Percentiles rank a stretch among this genome's conserved stretches.
Evolutionary conservation across 129 eudicot genomes (phyloP).

Genomic region (Helichrysum umbraculigerum): DNA sequence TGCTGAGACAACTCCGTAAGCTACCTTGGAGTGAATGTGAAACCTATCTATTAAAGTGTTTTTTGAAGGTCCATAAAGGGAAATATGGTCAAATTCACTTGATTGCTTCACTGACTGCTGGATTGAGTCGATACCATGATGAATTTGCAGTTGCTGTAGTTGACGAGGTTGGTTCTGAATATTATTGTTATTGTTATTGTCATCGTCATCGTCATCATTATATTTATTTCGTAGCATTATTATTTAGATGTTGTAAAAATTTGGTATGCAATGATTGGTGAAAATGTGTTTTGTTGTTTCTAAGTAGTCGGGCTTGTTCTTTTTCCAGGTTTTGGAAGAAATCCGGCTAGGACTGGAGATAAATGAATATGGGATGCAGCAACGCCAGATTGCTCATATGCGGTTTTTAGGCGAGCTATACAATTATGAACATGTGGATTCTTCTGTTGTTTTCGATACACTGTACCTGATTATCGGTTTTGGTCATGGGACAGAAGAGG

Average conservation of each 20-base stretch:
- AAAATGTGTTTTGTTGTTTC: background rate
- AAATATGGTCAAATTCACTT: conserved; percentile 96
- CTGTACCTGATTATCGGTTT: conserved; percentile 79
- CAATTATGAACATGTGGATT: conserved; percentile 95
- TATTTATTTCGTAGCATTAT: too few species aligned
- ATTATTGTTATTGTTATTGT: background rate
- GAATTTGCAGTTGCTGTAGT: conserved; percentile 92
- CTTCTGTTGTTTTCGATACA: conserved; percentile 90
- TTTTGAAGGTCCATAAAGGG: conserved; percentile 93
- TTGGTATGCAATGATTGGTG: background rate
- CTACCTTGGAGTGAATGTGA: conserved; percentile 96
- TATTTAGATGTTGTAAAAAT: too few species aligned
- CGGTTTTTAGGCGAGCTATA: conserved; percentile 95
- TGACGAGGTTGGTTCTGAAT: conserved; percentile 68
- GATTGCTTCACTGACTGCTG: conserved; percentile 96
- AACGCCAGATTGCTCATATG: conserved; percentile 89
- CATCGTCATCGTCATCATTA: background rate
- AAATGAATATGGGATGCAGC: conserved; percentile 96
- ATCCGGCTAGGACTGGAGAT: conserved; percentile 82
- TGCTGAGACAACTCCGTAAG: conserved; percentile 91
- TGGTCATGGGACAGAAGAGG: conserved; percentile 95
- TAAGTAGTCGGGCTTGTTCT: background rate
- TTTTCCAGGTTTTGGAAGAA: conserved; percentile 91
- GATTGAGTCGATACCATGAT: conserved; percentile 95
- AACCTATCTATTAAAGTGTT: conserved; percentile 77